Percentiles rank a stretch among this genome's conserved stretches.
Conservation (phyloP, 1,284 basidiomycete genomes). For the Cystobasidium pallidum region DNA sequence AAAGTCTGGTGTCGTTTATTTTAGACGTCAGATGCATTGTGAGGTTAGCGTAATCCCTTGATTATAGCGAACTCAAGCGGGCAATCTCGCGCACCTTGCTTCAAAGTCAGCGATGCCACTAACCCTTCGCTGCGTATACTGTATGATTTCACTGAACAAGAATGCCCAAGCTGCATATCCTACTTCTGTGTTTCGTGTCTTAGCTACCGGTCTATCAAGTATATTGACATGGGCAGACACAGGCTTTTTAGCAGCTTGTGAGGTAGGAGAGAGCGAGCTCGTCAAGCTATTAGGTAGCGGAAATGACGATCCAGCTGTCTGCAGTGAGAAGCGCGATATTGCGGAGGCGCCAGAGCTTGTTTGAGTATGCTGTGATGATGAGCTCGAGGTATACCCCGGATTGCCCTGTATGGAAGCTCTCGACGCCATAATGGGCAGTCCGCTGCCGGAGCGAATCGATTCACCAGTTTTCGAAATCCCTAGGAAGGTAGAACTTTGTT, state of each 20-base stretch:
- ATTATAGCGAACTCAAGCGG: constrained; percentile 7
- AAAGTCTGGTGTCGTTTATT: constrained; percentile 64
- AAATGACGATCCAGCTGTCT: constrained; percentile 12
- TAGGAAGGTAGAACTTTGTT: too few relatives aligned
- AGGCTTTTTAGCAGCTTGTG: constrained; percentile 3
- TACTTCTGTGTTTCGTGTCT: constrained; percentile 77
- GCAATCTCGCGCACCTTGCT: constrained; percentile 56
- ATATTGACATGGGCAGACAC: constrained; percentile 58
- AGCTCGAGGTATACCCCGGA: constrained; percentile 7
- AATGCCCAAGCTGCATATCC: constrained; percentile 81
- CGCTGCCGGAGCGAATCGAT: too few relatives aligned
- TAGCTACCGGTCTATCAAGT: constrained; percentile 82
- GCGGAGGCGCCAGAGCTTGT: neutral
- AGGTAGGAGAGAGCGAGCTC: constrained; percentile 16
- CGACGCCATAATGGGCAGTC: constrained; percentile 4
- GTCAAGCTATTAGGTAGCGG: constrained; percentile 24
- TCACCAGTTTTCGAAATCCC: too few relatives aligned
- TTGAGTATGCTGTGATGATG: neutral
- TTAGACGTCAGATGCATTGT: neutral
- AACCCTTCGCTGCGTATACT: constrained; percentile 93
- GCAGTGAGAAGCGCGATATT: constrained; percentile 26
- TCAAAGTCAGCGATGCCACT: constrained; percentile 94
- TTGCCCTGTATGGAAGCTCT: neutral
- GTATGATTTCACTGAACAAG: constrained; percentile 85
- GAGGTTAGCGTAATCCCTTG: neutral